Evolutionary conservation across 1,139 yeast species (phyloP).

Genomic region (Pichia sp.): DNA sequence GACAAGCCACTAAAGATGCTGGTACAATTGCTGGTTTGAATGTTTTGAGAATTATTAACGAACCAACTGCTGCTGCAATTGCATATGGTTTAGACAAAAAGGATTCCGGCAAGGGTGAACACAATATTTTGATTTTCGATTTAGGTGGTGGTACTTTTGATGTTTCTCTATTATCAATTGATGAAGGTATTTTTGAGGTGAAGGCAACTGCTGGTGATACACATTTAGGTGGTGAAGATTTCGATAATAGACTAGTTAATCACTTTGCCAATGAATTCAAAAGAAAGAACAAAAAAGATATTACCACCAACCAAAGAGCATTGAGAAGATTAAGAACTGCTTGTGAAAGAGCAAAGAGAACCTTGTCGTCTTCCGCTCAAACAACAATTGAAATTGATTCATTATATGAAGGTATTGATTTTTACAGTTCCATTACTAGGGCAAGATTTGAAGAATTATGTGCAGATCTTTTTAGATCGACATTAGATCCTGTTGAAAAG

Average conservation of each 20-base stretch:
- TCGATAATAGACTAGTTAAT: constrained; percentile 89
- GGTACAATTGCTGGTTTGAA: constrained; percentile 94
- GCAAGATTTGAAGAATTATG: constrained; percentile 84
- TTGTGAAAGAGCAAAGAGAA: constrained; percentile 85
- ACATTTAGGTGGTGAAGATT: constrained; percentile 99
- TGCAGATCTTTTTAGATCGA: constrained; percentile 73
- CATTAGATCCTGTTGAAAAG: constrained; percentile 77
- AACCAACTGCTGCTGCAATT: constrained; percentile 96
- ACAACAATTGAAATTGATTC: constrained; percentile 80
- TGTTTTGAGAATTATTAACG: constrained; percentile 91
- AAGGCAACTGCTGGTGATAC: constrained; percentile 99
- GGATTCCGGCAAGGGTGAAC: constrained; percentile 72
- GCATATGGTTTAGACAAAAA: constrained; percentile 94
- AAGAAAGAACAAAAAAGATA: constrained; percentile 88
- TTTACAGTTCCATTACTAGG: constrained; percentile 73
- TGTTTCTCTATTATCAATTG: constrained; percentile 89
- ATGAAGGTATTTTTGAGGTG: constrained; percentile 97
- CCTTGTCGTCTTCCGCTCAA: constrained; percentile 75
- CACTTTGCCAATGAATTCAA: constrained; percentile 89
- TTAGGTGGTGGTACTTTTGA: constrained; percentile 98
- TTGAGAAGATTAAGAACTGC: constrained; percentile 85
- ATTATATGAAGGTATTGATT: constrained; percentile 66
- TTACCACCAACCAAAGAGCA: constrained; percentile 87
- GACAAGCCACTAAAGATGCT: constrained; percentile 97
- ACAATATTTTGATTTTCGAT: constrained; percentile 78